Percentiles rank a stretch among this genome's conserved stretches.
Evolutionary conservation across 108 stramenopile species (phyloP).

Genomic region (Nannochloropsis salina): DNA sequence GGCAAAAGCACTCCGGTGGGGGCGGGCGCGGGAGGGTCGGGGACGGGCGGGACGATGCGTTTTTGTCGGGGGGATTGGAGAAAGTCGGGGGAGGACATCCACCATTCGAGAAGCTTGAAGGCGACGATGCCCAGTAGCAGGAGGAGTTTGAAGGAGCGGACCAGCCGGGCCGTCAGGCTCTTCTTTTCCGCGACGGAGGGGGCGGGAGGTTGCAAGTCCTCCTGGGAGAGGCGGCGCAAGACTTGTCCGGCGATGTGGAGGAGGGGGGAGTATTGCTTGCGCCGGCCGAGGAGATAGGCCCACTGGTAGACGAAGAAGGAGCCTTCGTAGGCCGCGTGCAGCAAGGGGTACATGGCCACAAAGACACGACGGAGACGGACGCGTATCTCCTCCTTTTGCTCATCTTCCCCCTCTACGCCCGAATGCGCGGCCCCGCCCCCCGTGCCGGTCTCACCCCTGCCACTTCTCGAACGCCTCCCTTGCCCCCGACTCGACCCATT

Average conservation of each 20-base stretch:
- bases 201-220: background rate
- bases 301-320: slow-evolving; percentile 40
- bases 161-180: slow-evolving; percentile 16
- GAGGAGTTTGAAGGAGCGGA: slow-evolving; percentile 23
- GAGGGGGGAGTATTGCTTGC: slow-evolving; percentile 31
- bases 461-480: background rate
- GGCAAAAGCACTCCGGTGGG: slow-evolving; percentile 32
- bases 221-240: slow-evolving; percentile 24
- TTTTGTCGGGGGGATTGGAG: slow-evolving; percentile 23
- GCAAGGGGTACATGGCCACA: slow-evolving; percentile 38
- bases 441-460: background rate
- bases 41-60: slow-evolving; percentile 28
- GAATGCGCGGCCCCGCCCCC: background rate
- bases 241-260: slow-evolving; percentile 35
- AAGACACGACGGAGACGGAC: background rate
- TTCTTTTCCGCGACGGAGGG: background rate
- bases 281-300: slow-evolving; percentile 38
- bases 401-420: slow-evolving; percentile 15
- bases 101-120: slow-evolving; percentile 47
- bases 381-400: background rate
- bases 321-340: slow-evolving; percentile 39
- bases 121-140: slow-evolving; percentile 32
- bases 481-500: background rate
- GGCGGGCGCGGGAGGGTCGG: slow-evolving; percentile 38
- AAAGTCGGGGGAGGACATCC: slow-evolving; percentile 22